Evolutionary conservation across 2,329 filamentous ascomycete species (phyloP), one percentile per base, ranked within the genome.

Genomic region (Cercospora brassicicola): DNA sequence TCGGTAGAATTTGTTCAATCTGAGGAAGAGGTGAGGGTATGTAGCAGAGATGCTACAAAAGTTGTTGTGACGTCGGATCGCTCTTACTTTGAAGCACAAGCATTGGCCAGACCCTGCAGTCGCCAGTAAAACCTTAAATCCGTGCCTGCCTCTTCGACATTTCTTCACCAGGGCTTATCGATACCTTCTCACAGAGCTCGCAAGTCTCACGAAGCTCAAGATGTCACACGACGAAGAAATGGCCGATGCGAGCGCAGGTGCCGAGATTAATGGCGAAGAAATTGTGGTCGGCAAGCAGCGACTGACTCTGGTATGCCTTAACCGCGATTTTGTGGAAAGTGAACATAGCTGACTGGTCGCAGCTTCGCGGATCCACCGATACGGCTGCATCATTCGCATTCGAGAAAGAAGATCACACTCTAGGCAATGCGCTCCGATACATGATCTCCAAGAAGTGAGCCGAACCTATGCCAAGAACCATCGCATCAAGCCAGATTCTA

Each of bases 361-460:
- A 97, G 94, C 84, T 97, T 30, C 91, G 93, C 39, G 94, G 94
- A 59, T 91, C 92, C 65, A 91, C 81, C 15, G 91, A 94, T 60
- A 94, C 91, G 8, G 94, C 94, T 4, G 95, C 95, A 31, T 97
- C 93, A 15, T 99, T 98, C 78, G 92, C 98, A 79, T 96, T 99
- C 76, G 88, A 91, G 68, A 90, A 92, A 56, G 95, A 99, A 82
- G 93, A 96, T 53, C 95, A 99, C 81, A 99, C 95, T 0, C 84
- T 99, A 62, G 95, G 95, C 30, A 99, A 99, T 81, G 93, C 94
- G 9, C 82, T 99, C 74, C 88, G 95, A 76, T 98, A 94, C 79
- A 91, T 97, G 71, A 96, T 99, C 76, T 97, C 97, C 92, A 98
- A 98, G 83, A 99, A 99, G 94, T 97, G 84, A 72, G 88, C 78